phyloP scores from a whole-genome alignment of 1,139 yeast genomes.

The Tardiomyces depauwii region DNA sequence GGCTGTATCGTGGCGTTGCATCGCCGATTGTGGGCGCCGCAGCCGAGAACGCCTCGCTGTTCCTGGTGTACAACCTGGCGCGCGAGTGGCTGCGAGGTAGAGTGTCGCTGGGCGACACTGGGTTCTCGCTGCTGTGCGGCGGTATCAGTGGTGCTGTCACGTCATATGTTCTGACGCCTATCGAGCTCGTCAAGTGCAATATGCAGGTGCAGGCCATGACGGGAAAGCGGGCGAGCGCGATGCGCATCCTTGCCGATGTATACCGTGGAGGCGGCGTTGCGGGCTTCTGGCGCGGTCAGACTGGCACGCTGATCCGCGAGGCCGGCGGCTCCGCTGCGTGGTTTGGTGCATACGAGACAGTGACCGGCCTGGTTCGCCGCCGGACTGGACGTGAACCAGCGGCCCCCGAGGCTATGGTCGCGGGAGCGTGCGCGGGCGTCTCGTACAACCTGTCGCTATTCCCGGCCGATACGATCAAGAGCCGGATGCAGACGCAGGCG shows the following conservation, averaged over 20 bases:
- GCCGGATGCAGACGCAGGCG: constrained; percentile 67
- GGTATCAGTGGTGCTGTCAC: constrained; percentile 78
- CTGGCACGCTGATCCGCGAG: constrained; percentile 76
- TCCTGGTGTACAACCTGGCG: constrained; percentile 47
- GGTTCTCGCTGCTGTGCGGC: constrained; percentile 43
- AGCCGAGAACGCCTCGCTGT: constrained; percentile 67
- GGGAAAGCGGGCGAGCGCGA: constrained; percentile 24
- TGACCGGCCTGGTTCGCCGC: constrained; percentile 29
- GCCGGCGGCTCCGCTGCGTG: constrained; percentile 87
- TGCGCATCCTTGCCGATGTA: constrained; percentile 29
- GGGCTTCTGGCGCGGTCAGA: constrained; percentile 78
- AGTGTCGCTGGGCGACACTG: constrained; percentile 6
- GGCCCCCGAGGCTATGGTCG: constrained; percentile 45
- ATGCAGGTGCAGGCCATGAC: constrained; percentile 53
- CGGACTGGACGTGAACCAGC: constrained; percentile 20
- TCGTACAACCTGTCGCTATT: constrained; percentile 68
- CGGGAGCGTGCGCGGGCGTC: constrained; percentile 86
- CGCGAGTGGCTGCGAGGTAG: constrained; percentile 3
- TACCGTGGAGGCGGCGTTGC: constrained; percentile 41
- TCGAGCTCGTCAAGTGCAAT: constrained; percentile 79
- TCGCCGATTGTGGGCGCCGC: constrained; percentile 87
- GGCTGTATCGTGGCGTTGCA: constrained; percentile 52
- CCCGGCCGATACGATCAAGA: constrained; percentile 87
- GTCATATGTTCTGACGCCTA: constrained; percentile 77
- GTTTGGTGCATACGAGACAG: constrained; percentile 79